These are phyloP conservation scores for Asterionellopsis glacialis DNA, from an alignment of 108 stramenopile genomes.

Conservation along the genomic window DNA sequence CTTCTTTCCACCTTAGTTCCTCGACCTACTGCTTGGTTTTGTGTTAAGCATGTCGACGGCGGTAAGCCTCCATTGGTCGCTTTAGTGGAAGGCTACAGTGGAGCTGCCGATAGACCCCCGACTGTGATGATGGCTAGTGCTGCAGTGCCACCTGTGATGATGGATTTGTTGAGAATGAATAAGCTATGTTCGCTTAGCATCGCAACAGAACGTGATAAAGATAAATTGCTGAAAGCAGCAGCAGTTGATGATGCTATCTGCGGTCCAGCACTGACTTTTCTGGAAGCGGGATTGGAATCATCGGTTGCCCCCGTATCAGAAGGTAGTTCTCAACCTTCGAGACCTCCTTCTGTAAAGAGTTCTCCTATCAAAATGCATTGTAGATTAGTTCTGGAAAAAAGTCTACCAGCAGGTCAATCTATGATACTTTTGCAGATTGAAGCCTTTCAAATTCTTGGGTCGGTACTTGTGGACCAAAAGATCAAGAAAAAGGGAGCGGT, in stretches of 20 bases:
- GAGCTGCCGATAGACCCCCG: not conserved
- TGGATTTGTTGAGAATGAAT: not conserved
- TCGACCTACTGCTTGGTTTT: too few relatives aligned
- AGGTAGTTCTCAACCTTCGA: not conserved
- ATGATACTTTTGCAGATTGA: not conserved
- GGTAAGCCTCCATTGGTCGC: not conserved
- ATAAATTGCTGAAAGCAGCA: not conserved
- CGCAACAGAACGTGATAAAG: not conserved
- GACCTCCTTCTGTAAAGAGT: not conserved
- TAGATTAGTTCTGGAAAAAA: not conserved
- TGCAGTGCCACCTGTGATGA: not conserved
- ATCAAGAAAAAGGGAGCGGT: not conserved
- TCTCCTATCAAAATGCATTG: conserved; percentile 2
- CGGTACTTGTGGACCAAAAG: not conserved
- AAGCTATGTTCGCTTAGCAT: not conserved
- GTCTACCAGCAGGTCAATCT: not conserved
- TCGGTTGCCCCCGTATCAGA: not conserved
- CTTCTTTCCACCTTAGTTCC: too few relatives aligned
- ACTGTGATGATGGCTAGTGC: not conserved
- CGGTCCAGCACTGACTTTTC: not conserved
- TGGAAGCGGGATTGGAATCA: too few relatives aligned
- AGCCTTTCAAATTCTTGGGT: not conserved
- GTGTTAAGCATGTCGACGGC: too few relatives aligned
- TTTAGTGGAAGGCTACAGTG: conserved; percentile 2
- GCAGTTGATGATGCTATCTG: not conserved